phyloP scores from a whole-genome alignment of 306 rosid genomes.

The Canavalia gladiata region DNA sequence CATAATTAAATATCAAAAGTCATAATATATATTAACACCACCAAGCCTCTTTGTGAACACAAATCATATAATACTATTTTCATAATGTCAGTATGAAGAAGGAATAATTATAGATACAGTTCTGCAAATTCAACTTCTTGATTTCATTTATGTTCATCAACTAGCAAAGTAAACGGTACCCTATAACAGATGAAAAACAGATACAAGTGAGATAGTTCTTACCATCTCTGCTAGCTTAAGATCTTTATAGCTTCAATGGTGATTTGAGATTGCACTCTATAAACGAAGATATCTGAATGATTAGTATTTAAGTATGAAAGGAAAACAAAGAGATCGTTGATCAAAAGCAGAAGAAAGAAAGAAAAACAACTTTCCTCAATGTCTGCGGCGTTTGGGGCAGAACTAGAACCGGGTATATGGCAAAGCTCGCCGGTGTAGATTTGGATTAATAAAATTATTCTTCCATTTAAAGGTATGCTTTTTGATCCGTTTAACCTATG shows the following conservation, averaged over 20 bases:
- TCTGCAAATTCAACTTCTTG: too few relatives aligned
- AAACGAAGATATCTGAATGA: background rate
- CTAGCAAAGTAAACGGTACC: too few relatives aligned
- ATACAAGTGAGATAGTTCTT: background rate
- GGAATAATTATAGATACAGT: background rate
- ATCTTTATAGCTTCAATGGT: background rate
- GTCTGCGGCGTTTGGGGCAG: too few relatives aligned
- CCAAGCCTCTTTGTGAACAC: background rate
- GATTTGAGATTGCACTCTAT: background rate
- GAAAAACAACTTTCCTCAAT: too few relatives aligned
- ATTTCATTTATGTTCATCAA: too few relatives aligned
- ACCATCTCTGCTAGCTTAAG: background rate
- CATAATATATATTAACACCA: background rate
- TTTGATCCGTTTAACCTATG: too few relatives aligned
- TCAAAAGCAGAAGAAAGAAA: too few relatives aligned
- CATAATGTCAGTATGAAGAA: background rate
- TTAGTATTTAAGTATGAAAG: background rate
- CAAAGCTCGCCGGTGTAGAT: too few relatives aligned
- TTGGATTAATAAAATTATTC: too few relatives aligned
- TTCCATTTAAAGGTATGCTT: too few relatives aligned
- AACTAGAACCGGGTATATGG: too few relatives aligned
- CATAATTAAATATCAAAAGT: background rate
- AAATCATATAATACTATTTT: background rate
- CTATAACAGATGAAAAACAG: background rate
- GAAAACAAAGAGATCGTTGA: too few relatives aligned